Base-by-base conservation (phyloP, 495 filamentous ascomycete genomes). In the Darksidea phi region DNA sequence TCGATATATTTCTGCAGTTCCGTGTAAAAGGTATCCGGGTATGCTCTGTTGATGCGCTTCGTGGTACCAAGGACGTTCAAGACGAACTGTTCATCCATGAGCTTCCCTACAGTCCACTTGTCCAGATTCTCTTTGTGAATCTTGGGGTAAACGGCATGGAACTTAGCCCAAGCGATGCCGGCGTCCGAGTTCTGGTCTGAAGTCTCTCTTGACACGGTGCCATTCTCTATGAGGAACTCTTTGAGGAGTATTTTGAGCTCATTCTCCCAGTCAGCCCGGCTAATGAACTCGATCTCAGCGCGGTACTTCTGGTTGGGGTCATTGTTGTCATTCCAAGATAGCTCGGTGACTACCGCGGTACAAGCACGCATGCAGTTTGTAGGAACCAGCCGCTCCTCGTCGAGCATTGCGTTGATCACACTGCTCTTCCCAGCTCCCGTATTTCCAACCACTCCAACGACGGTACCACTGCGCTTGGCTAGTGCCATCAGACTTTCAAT, bases 261-360 rank as follows among this genome's bases (percentile, higher is more conserved):
- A 11, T 73, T 76, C 37, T 76, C 61, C 82, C 84, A 88, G n/a
- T 88, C 83, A 1, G 74, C 67, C 0, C 46, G 37, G 12, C 70
- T 70, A 47, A 88, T 82, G 71, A 88, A 88, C 56, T 87, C 81
- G 43, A 89, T 78, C 57, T 84, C 78, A n/a, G 85, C 85, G 21
- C 74, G 73, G 69, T 87, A 89, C 48, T 68, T 75, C 26, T 71
- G 59, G 0, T 62, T 62, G 1, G 74, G 68, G 18, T 82, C 77
- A 21, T 80, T 43, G n/a, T 86, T 87, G 67, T 80, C 38, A 43
- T 71, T 71, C 64, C 58, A 89, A 0, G 84, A 83, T 13, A 89
- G 80, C 63, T 88, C 86, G 0, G 81, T 88, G 0, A 83, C 80
- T 10, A 83, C 82, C 0, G 86, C 85, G 2, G 86, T 89, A 59